Evolutionary conservation across 352 stramenopile species (phyloP), one percentile per base, ranked within the genome.

Genomic region (Plasmopara halstedii): DNA sequence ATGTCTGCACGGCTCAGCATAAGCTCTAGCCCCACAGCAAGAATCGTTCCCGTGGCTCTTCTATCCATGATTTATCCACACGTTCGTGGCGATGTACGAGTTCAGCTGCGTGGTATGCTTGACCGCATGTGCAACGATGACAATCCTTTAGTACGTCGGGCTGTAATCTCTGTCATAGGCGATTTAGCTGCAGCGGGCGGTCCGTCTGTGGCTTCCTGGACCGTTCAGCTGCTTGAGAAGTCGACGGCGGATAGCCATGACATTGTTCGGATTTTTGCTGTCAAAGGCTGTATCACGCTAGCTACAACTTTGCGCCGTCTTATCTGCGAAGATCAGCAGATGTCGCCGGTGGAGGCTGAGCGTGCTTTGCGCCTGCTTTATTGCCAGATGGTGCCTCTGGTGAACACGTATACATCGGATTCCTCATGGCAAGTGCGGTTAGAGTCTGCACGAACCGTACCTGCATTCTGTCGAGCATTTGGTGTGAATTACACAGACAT

Each of bases 321-420:
- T 23, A 49, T 87, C 23, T 51, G 56, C 17, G 53, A 77, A 50
- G 70, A 83, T 42, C 32, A 57, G 11, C 49, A 31, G 22, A 61
- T 46, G 21, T 58, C 47, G 7, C 32, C 35, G 6, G 44, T 60
- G 17, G 56, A 67, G 21, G 39, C 45, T 27, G 66, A 80, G 6
- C 63, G 80, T 42, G 27, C 64, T 27, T 50, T 88, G 20, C 78
- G 70, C n/a, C 49, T 94, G 42, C 47, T 92, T 8, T 78, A 82
- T 35, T 76, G 67, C 54, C 76, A 90, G 36, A 87, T 94, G 71
- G 65, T 94, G 39, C 83, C 83, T 4, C 80, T 92, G 71, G 74
- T 94, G 36, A 94, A 92, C 61, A 88, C 78, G 25, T 92, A 90
- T 61, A 85, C 76, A 18, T 88, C 77, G 10, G 83, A 94, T 34